phyloP scores from a whole-genome alignment of 768 basidiomycete species.

The Punctularia strigosozonata region DNA sequence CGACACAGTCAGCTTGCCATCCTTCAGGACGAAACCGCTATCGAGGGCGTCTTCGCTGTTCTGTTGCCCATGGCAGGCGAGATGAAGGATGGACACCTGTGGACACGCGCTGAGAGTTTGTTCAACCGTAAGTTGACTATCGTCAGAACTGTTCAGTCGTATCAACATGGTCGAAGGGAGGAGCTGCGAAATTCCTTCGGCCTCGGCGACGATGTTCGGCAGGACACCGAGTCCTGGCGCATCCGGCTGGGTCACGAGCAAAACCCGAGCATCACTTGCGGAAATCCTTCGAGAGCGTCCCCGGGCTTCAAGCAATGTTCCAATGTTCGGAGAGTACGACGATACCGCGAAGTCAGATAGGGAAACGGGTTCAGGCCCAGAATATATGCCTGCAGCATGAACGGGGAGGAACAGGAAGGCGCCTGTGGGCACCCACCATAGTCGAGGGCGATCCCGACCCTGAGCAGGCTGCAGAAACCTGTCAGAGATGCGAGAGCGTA shows the following conservation, averaged over 20 bases:
- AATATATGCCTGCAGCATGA: neutral
- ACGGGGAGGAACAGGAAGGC: neutral
- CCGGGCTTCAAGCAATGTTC: neutral
- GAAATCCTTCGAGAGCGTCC: neutral
- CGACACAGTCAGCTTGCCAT: constrained; percentile 7
- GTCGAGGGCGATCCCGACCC: too few relatives aligned
- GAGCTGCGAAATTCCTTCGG: neutral
- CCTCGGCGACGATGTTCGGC: neutral
- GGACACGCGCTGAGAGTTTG: too few relatives aligned
- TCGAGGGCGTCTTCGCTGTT: constrained; percentile 4
- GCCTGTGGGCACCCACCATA: neutral
- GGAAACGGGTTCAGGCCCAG: neutral
- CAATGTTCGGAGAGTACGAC: constrained; percentile 3
- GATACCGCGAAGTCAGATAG: neutral
- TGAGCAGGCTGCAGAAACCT: neutral
- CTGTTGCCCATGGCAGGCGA: constrained; percentile 10
- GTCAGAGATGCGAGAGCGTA: neutral
- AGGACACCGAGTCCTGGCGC: neutral
- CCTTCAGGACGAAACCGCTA: constrained; percentile 6
- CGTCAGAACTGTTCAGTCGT: too few relatives aligned
- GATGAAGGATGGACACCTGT: too few relatives aligned
- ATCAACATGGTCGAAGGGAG: neutral
- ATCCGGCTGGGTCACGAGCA: neutral
- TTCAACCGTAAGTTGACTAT: too few relatives aligned
- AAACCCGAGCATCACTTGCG: neutral